Conservation (phyloP, 371 early-diverging fungal genomes). For the Rhizopus sp. region DNA sequence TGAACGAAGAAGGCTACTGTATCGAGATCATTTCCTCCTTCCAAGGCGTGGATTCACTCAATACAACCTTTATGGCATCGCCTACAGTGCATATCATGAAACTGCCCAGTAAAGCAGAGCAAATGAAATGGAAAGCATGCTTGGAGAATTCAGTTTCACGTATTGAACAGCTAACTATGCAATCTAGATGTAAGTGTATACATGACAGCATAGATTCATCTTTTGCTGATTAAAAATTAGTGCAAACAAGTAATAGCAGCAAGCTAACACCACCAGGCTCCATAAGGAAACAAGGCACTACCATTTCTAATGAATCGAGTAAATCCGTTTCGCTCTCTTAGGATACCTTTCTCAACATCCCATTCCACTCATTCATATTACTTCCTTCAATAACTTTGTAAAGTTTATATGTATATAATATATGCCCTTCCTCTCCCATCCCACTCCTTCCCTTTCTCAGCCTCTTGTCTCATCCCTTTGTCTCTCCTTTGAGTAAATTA, state of each 20-base stretch:
- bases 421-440: not conserved
- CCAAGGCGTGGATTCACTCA: conserved; percentile 43
- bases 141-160: conserved; percentile 12
- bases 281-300: conserved; percentile 7
- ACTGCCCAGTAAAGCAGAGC: conserved; percentile 24
- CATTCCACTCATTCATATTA: too few species aligned
- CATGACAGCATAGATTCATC: not conserved
- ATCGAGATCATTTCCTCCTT: conserved; percentile 40
- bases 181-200: not conserved
- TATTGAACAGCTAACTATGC: not conserved
- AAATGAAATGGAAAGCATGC: conserved; percentile 30
- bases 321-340: not conserved
- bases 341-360: too few species aligned
- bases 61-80: conserved; percentile 37
- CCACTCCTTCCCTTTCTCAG: not conserved
- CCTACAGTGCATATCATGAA: conserved; percentile 34
- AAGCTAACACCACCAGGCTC: conserved; percentile 2
- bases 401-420: too few species aligned
- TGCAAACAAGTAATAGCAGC: conserved; percentile 2
- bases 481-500: not conserved
- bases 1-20: conserved; percentile 27
- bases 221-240: not conserved
- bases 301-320: conserved; percentile 12
- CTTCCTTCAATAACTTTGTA: too few species aligned
- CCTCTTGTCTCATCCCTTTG: too few species aligned